Conservation (phyloP, 305 asterid species). For the Plantago rigida region DNA sequence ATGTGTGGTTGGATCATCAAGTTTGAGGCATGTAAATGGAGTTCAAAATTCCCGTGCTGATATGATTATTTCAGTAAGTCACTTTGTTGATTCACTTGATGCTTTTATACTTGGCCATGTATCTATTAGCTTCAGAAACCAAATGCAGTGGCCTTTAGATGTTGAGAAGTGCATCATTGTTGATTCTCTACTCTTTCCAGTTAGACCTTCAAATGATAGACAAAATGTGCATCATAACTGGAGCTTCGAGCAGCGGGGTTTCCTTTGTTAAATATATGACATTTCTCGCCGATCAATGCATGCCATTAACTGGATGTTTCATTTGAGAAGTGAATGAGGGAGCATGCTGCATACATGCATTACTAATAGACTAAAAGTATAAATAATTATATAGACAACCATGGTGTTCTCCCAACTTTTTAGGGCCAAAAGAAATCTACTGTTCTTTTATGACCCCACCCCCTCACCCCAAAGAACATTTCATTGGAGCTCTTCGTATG, state of each 20-base stretch:
- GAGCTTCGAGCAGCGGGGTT: no score
- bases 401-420: no score
- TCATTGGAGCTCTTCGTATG: conserved; percentile 11
- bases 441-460: no score
- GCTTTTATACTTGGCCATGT: conserved; percentile 19
- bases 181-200: conserved; percentile 7
- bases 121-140: conserved; percentile 8
- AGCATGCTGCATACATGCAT: no score
- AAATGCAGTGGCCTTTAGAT: conserved; percentile 7
- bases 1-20: conserved; percentile 59
- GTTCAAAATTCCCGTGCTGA: conserved; percentile 74
- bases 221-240: no score
- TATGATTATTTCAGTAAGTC: conserved; percentile 85
- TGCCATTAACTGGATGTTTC: no score
- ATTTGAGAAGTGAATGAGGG: no score
- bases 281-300: no score
- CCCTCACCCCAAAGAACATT: not conserved
- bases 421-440: no score
- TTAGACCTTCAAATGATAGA: not conserved
- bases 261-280: no score
- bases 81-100: conserved; percentile 20
- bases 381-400: no score
- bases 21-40: conserved; percentile 66
- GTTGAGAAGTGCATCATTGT: conserved; percentile 1
- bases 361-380: no score